Conservation (phyloP, 2,329 filamentous ascomycete species). For the Claviceps sp. region DNA sequence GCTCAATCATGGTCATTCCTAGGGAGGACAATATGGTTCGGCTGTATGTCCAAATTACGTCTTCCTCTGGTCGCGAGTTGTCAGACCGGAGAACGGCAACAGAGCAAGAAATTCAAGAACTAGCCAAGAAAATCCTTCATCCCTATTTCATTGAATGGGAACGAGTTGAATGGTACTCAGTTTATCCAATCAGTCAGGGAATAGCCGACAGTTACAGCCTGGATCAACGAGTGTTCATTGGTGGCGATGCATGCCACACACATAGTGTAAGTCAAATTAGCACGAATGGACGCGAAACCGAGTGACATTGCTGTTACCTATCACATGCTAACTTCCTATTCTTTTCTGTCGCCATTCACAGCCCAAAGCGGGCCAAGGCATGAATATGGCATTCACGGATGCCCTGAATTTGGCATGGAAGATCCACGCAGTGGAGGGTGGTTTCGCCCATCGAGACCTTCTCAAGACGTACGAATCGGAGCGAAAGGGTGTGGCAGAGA, state of each 20-base stretch:
- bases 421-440: conserved; percentile 76
- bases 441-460: conserved; percentile 61
- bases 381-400: conserved; percentile 70
- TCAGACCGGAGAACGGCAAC: conserved; percentile 50
- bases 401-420: conserved; percentile 93
- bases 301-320: not conserved
- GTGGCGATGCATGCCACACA: conserved; percentile 67
- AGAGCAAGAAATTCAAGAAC: conserved; percentile 47
- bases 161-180: conserved; percentile 59
- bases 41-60: conserved; percentile 55
- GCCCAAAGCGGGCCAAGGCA: conserved; percentile 67
- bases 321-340: not conserved
- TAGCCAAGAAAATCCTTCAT: conserved; percentile 50
- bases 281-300: not conserved
- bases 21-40: conserved; percentile 56
- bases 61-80: conserved; percentile 47
- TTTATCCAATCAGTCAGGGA: conserved; percentile 64
- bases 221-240: conserved; percentile 58
- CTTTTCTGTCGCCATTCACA: conserved; percentile 22
- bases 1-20: conserved; percentile 71
- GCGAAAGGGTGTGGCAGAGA: conserved; percentile 73
- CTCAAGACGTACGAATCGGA: conserved; percentile 80
- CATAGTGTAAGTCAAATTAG: conserved; percentile 45
- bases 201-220: conserved; percentile 55
- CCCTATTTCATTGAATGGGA: conserved; percentile 58